Percentiles rank a stretch among this genome's conserved stretches.
These are phyloP conservation scores for Bretziella fagacearum DNA, from an alignment of 2,329 filamentous ascomycete genomes.

Conservation along the genomic window DNA sequence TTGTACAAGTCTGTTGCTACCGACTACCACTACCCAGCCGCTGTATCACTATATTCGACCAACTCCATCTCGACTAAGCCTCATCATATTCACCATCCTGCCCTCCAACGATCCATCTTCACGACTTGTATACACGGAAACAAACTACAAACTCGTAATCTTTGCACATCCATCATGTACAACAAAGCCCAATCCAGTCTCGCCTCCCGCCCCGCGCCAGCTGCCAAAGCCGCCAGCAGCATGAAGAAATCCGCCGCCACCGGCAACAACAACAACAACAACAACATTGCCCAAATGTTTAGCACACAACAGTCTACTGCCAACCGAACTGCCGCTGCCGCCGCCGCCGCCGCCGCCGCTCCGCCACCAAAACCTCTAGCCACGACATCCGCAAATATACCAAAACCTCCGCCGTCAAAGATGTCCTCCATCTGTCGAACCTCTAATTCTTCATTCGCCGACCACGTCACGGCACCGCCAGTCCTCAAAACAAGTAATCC, in stretches of 20 bases:
- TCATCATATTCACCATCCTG: too few relatives aligned
- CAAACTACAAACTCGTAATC: neutral
- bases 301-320: neutral
- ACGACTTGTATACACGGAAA: too few relatives aligned
- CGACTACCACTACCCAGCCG: too few relatives aligned
- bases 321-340: neutral
- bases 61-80: too few relatives aligned
- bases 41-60: too few relatives aligned
- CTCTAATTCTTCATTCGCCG: constrained; percentile 4
- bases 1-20: too few relatives aligned
- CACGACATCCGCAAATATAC: neutral
- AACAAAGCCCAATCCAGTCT: neutral
- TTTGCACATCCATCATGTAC: neutral
- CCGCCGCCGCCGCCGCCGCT: neutral
- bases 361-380: neutral
- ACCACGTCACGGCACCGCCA: neutral
- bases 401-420: constrained; percentile 8
- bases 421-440: constrained; percentile 8
- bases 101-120: too few relatives aligned
- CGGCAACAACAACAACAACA: neutral
- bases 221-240: constrained; percentile 3
- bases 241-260: neutral
- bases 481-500: neutral
- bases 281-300: constrained; percentile 12
- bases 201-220: constrained; percentile 2